Percentiles rank a stretch among this genome's conserved stretches.
Conservation (phyloP, 73 alveolate species). For the Symbiodinium natans region DNA sequence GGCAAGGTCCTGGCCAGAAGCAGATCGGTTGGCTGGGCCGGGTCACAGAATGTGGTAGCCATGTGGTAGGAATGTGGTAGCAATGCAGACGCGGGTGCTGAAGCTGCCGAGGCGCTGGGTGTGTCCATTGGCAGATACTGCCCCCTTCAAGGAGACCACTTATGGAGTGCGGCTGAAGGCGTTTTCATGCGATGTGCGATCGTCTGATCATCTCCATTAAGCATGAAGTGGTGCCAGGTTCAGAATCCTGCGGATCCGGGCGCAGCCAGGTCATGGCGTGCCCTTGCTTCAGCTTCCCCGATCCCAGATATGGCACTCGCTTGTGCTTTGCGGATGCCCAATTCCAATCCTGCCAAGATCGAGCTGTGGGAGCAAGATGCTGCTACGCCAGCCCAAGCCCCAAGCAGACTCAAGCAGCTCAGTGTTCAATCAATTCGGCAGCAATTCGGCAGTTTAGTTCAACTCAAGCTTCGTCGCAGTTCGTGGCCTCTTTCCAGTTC, state of each 20-base stretch:
- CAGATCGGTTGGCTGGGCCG: constrained; percentile 76
- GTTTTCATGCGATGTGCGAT: background rate
- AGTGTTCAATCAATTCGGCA: no score
- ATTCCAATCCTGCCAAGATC: background rate
- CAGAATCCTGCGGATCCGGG: constrained; percentile 56
- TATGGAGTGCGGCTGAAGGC: constrained; percentile 81
- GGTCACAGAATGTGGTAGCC: background rate
- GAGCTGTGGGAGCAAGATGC: constrained; percentile 92
- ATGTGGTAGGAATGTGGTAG: background rate
- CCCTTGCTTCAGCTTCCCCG: background rate
- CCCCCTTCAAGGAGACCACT: constrained; percentile 75
- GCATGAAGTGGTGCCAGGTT: background rate
- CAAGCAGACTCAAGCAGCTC: no score
- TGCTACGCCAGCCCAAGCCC: constrained; percentile 22
- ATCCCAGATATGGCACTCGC: no score
- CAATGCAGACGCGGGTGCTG: background rate
- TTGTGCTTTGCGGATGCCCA: no score
- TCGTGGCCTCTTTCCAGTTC: background rate
- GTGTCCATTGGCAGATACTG: constrained; percentile 69
- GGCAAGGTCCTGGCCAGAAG: constrained; percentile 82
- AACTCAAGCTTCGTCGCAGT: background rate
- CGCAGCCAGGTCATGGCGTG: constrained; percentile 90
- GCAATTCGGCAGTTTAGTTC: no score
- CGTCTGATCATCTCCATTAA: background rate
- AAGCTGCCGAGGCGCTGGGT: constrained; percentile 64